Percentiles rank a stretch among this genome's conserved stretches.
Conservation (phyloP, 805 yeast genomes). For the Spathaspora gorwiae region DNA sequence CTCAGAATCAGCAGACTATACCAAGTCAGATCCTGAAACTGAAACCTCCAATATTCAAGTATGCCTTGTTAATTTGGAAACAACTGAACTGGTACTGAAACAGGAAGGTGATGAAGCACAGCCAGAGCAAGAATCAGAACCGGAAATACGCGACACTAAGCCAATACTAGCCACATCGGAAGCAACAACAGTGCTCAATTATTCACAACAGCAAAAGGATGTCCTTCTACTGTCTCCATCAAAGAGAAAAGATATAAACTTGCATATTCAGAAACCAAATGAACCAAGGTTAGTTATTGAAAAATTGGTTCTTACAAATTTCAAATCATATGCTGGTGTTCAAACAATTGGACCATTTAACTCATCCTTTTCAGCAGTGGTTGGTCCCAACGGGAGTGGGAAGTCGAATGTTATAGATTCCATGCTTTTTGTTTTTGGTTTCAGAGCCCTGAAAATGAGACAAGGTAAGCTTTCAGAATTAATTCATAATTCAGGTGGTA, state of each 20-base stretch:
- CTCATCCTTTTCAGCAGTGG: constrained; percentile 90
- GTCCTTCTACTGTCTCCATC: constrained; percentile 17
- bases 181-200: constrained; percentile 4
- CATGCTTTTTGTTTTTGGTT: constrained; percentile 93
- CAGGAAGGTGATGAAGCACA: neutral
- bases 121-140: neutral
- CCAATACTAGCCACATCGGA: neutral
- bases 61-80: neutral
- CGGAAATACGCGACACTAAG: neutral
- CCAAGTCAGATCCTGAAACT: constrained; percentile 8
- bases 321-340: constrained; percentile 92
- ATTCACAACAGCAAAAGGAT: constrained; percentile 4
- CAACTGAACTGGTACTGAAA: neutral
- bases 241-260: constrained; percentile 18
- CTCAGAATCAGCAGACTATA: constrained; percentile 14
- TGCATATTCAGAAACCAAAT: constrained; percentile 4
- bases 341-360: constrained; percentile 95
- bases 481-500: constrained; percentile 76
- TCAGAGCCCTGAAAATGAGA: constrained; percentile 93
- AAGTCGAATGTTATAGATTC: constrained; percentile 97
- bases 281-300: constrained; percentile 70
- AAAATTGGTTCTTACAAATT: constrained; percentile 70
- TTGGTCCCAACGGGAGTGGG: constrained; percentile 98
- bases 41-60: neutral
- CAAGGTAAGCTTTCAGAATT: constrained; percentile 90